Conservation (phyloP, 73 alveolate genomes). For the Symbiodinium natans region DNA sequence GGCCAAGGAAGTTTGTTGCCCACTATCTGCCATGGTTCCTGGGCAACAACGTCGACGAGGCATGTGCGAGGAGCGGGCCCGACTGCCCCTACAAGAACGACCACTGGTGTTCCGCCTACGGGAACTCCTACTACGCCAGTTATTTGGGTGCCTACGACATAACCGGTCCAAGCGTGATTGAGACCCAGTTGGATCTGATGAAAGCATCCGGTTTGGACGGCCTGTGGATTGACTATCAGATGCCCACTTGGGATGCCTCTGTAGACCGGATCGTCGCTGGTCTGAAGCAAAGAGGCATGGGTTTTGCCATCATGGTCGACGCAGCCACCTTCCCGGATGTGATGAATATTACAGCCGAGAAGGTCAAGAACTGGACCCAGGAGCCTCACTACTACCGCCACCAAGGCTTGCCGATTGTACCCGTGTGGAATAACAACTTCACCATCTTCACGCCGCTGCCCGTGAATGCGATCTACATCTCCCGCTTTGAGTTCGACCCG, state of each 20-base stretch:
- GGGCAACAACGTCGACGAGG: slow-evolving; percentile 77
- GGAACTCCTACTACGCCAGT: slow-evolving; percentile 65
- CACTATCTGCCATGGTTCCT: slow-evolving; percentile 87
- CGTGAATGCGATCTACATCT: slow-evolving; percentile 70
- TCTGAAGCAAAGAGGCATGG: slow-evolving; percentile 51
- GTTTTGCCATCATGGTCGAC: slow-evolving; percentile 86
- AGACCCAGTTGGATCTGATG: slow-evolving; percentile 70
- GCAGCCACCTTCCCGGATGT: slow-evolving; percentile 61
- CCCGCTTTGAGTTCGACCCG: slow-evolving; percentile 35
- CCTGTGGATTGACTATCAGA: slow-evolving; percentile 75
- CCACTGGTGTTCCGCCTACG: slow-evolving; percentile 46
- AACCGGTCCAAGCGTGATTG: slow-evolving; percentile 28
- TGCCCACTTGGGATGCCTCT: background rate
- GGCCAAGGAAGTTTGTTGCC: slow-evolving; percentile 71
- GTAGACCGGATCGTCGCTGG: slow-evolving; percentile 61
- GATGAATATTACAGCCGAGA: slow-evolving; percentile 16
- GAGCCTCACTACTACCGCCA: slow-evolving; percentile 93
- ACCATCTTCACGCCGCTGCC: slow-evolving; percentile 79
- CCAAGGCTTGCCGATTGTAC: slow-evolving; percentile 74
- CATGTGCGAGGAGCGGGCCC: slow-evolving; percentile 47
- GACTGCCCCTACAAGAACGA: slow-evolving; percentile 18
- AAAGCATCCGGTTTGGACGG: slow-evolving; percentile 73
- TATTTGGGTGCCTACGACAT: slow-evolving; percentile 79
- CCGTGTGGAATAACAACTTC: slow-evolving; percentile 62
- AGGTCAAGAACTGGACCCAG: slow-evolving; percentile 38